Evolutionary conservation across 2,329 filamentous ascomycete genomes (phyloP), one percentile per base, ranked within the genome.

Genomic region (Colletotrichum tabaci): DNA sequence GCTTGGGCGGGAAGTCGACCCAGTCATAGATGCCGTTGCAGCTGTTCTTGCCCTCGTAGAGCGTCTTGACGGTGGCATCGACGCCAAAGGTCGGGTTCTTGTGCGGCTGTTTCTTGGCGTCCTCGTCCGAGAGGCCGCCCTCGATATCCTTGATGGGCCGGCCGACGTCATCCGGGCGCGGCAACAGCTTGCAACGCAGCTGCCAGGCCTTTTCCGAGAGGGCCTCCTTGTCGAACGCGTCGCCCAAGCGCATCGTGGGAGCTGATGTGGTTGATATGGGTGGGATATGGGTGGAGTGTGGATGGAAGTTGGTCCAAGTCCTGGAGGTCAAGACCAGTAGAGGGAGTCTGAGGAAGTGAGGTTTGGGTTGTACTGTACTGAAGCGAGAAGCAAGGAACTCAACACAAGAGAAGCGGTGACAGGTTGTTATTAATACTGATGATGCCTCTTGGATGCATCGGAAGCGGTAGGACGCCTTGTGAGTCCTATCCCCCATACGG

Each of bases 1-100:
- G 81, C 71, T 80, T 81, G 46, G 84, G 84, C 3, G 84, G 83
- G 62, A 81, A 82, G 67, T 82, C 79, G 42, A 82, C 80, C 83
- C 83, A 85, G 62, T 82, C 77, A 66, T 76, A 82, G 50, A 72
- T 42, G 61, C 61, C 62, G 1, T 71, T 61, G 12, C 63, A 64
- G 9, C 76, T 77, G 46, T 77, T 75, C 44, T 75, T 76, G 9
- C 80, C 80, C 69, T 85, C 83, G 75, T 84, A 86, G 13, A 84
- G 74, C 2, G 79, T 83, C 77, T 84, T 84, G 73, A 83, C 76
- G 57, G 74, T 74, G 23, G 76, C 71, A 12, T 81, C 77, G 26
- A 74, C 69, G 18, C 80, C 81, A 35, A 81, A 78, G 2, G 69
- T 73, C 3, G 79, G 73, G 23, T 61, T 49, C 16, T 42, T 71